Percentiles rank a stretch among this genome's conserved stretches.
These are phyloP conservation scores for Fusarium tricinctum DNA, from an alignment of 2,329 filamentous ascomycete species.

Conservation along the genomic window DNA sequence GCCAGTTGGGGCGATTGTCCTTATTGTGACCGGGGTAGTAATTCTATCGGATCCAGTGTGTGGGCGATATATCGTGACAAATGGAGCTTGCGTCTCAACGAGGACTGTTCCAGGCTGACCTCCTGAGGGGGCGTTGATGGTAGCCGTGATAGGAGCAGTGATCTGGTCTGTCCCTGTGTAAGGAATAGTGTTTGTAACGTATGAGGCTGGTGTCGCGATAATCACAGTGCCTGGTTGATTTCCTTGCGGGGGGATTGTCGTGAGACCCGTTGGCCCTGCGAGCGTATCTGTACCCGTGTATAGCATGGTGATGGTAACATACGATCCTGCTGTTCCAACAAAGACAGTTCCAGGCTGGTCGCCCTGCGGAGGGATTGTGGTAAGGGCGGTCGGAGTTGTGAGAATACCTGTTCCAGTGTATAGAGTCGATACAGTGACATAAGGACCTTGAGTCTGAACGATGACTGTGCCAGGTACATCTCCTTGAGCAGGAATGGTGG, in stretches of 20 bases:
- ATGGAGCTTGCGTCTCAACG: conserved; percentile 31
- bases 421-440: conserved; percentile 17
- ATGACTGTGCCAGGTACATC: conserved; percentile 31
- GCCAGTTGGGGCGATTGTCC: conserved; percentile 25
- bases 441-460: conserved; percentile 16
- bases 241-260: conserved; percentile 11
- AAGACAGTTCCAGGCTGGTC: conserved; percentile 29
- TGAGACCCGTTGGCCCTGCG: conserved; percentile 20
- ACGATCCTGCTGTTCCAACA: conserved; percentile 17
- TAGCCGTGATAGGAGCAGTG: conserved; percentile 23
- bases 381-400: conserved; percentile 20
- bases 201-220: conserved; percentile 30
- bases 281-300: conserved; percentile 22
- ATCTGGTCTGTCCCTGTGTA: conserved; percentile 31
- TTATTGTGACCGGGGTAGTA: conserved; percentile 24
- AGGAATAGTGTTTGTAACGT: conserved; percentile 25
- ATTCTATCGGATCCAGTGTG: conserved; percentile 28
- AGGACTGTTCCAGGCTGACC: conserved; percentile 32
- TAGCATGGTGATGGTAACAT: conserved; percentile 15
- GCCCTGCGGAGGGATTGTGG: conserved; percentile 16
- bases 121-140: conserved; percentile 17
- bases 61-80: conserved; percentile 28
- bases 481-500: conserved; percentile 18
- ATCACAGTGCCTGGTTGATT: conserved; percentile 31
- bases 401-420: conserved; percentile 24